Evolutionary conservation across 768 basidiomycete species (phyloP).

Genomic region (Rhizopogon sp.): DNA sequence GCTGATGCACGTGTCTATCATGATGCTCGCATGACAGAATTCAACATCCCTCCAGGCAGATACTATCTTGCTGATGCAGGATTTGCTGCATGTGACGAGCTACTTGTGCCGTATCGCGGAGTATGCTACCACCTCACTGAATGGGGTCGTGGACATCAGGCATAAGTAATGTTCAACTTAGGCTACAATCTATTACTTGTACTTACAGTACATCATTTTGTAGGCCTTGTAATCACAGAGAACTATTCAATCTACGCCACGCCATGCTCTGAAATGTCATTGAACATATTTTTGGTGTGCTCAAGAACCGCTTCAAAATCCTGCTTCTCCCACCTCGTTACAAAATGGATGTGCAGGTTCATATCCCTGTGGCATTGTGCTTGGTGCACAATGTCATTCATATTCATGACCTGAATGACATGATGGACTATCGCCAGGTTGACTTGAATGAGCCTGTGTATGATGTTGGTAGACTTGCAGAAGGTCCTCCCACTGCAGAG

Average conservation of each 20-base stretch:
- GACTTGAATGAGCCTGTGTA: neutral
- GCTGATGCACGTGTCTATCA: slow-evolving; percentile 4
- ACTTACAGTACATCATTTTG: neutral
- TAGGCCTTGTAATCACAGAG: slow-evolving; percentile 13
- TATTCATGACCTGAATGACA: slow-evolving; percentile 4
- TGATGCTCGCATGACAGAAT: slow-evolving; percentile 1
- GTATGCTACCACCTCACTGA: slow-evolving; percentile 28
- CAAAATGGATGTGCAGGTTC: no score
- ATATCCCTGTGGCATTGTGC: slow-evolving; percentile 14
- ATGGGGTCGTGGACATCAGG: neutral
- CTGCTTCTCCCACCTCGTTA: no score
- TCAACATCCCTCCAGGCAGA: slow-evolving; percentile 5
- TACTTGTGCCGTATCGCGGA: slow-evolving; percentile 33
- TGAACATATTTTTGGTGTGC: slow-evolving; percentile 19
- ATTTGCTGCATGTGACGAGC: slow-evolving; percentile 15
- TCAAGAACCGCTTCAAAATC: slow-evolving; percentile 5
- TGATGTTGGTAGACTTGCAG: no score
- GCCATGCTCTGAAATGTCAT: slow-evolving; percentile 16
- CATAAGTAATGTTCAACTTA: neutral
- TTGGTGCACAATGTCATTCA: slow-evolving; percentile 22
- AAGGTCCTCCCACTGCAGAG: no score
- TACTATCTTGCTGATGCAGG: slow-evolving; percentile 27
- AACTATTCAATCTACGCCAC: slow-evolving; percentile 21
- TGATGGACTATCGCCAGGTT: neutral
- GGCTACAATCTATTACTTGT: no score